phyloP scores from a whole-genome alignment of 108 stramenopile genomes.

The Mediolabrus comicus region DNA sequence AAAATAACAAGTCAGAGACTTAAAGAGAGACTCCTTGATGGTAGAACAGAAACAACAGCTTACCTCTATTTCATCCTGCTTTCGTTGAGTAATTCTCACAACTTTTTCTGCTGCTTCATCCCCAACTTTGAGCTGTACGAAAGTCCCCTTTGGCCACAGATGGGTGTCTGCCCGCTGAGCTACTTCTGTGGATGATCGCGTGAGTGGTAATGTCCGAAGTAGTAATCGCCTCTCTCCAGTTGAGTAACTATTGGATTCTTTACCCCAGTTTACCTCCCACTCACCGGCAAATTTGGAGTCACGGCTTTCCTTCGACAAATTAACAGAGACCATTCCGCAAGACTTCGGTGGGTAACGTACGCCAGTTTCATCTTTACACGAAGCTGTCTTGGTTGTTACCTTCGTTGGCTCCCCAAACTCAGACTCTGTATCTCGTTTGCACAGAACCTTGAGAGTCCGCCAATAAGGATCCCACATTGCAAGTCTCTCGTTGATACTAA shows the following conservation, averaged over 20 bases:
- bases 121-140: conserved; percentile 38
- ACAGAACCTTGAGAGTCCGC: neutral
- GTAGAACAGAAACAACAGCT: neutral
- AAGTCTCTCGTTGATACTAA: neutral
- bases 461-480: neutral
- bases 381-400: neutral
- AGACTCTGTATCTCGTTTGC: neutral
- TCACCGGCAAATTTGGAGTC: conserved; percentile 5
- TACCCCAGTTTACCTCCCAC: conserved; percentile 42
- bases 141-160: conserved; percentile 85
- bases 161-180: conserved; percentile 68
- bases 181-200: conserved; percentile 20
- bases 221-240: conserved; percentile 50
- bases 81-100: conserved; percentile 53
- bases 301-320: conserved; percentile 14
- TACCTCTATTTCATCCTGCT: conserved; percentile 60
- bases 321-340: conserved; percentile 16
- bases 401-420: neutral
- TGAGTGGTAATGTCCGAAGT: conserved; percentile 62
- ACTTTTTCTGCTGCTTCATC: conserved; percentile 6
- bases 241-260: neutral
- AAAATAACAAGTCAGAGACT: neutral
- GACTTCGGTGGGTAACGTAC: neutral
- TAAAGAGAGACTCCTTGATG: neutral
- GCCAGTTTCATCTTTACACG: neutral